These are phyloP conservation scores for Phytopythium montanum DNA, from an alignment of 352 stramenopile genomes.

Conservation along the genomic window DNA sequence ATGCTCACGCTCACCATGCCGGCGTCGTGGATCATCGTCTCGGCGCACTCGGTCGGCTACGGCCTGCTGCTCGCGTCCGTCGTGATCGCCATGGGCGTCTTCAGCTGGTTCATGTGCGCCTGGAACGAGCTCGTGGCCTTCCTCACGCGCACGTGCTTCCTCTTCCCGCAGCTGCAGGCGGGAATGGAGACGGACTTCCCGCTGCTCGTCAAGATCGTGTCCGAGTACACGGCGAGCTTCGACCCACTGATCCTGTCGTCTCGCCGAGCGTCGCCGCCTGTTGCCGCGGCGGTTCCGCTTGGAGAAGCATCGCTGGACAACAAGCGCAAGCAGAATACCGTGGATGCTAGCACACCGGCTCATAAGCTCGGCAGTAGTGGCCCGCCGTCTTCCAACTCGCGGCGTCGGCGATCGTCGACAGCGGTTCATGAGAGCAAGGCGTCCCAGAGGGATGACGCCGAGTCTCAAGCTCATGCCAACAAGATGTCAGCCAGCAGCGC, in stretches of 20 bases:
- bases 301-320: neutral
- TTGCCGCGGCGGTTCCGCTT: constrained; percentile 9
- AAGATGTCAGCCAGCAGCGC: neutral
- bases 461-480: neutral
- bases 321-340: neutral
- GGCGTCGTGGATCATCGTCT: constrained; percentile 80
- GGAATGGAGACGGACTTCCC: constrained; percentile 75
- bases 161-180: constrained; percentile 75
- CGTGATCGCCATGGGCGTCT: constrained; percentile 77
- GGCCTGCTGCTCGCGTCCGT: constrained; percentile 66
- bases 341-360: neutral
- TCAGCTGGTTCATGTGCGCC: constrained; percentile 73
- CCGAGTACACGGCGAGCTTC: constrained; percentile 77
- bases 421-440: neutral
- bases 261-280: constrained; percentile 17
- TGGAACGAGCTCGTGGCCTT: constrained; percentile 80
- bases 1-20: constrained; percentile 77
- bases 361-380: neutral
- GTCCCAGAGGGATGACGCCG: neutral
- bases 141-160: constrained; percentile 74
- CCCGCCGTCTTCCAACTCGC: neutral
- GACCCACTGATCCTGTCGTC: constrained; percentile 70
- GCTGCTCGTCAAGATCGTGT: constrained; percentile 76
- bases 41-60: constrained; percentile 75
- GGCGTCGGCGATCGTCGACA: neutral